Base-by-base conservation (phyloP, 225 moss, liverwort and hornwort species). In the Ulota crispa region DNA sequence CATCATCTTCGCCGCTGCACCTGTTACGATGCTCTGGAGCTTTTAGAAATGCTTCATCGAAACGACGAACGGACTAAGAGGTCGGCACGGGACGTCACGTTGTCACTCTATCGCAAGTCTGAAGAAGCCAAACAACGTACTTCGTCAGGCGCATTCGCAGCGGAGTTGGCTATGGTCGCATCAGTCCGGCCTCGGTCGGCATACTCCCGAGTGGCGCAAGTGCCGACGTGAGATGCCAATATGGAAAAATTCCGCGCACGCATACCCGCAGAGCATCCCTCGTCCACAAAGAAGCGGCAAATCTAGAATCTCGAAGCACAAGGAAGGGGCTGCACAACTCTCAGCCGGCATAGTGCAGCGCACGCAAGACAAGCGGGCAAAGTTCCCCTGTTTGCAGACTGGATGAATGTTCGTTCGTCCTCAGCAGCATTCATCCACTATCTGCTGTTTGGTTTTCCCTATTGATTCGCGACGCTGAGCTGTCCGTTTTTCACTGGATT, bases 251-350 rank as follows among this genome's bases (percentile, higher is more conserved):
- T 73, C 67, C 37, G 34, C 34, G 18, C 80, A 9, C 4, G 18
- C 11, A 30, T 8, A 9, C 3, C 30, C 11, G 19, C 39, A n/a
- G 77, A 23, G 50, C 32, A 32, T 18, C 26, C 3, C 39, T 41
- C 37, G 37, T 83, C 28, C 66, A 7, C 26, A 20, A 24, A 20
- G 36, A 5, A 59, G 31, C 65, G 20, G 59, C 60, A 52, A 73
- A 61, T 81, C 81, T 77, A 47, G 60, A 72, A 78, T 26, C 73
- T 66, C 68, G 81, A 67, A 39, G 72, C 57, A 72, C 66, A 14
- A 72, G 42, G 19, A 68, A 41, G 27, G 18, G 30, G 23, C 37
- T 59, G 59, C 59, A 50, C 50, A 18, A 43, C 50, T 47, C 47
- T 50, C 50, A 5, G 50, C 50, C 50, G 50, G 50, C 50, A 50